Conservation (phyloP, 495 filamentous ascomycete species). For the Parmelia sp. region DNA sequence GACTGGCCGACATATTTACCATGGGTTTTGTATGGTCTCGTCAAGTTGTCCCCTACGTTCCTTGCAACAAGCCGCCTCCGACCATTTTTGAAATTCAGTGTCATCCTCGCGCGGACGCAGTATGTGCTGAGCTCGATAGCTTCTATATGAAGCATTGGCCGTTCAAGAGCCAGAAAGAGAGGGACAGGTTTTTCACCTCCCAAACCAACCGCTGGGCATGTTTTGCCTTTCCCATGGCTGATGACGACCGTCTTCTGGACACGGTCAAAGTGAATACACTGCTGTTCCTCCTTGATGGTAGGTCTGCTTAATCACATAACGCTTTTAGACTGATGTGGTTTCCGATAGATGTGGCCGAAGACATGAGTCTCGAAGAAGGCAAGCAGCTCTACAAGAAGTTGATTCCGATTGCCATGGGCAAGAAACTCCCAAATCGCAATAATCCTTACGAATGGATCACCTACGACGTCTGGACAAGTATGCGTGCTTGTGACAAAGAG, state of each 20-base stretch:
- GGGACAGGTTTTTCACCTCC: constrained; percentile 30
- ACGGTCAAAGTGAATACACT: constrained; percentile 31
- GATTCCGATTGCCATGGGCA: constrained; percentile 32
- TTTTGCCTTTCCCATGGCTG: constrained; percentile 32
- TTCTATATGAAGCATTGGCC: constrained; percentile 39
- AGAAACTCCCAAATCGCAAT: constrained; percentile 30
- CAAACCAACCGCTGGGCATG: constrained; percentile 34
- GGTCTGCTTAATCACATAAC: background rate
- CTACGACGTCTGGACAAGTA: constrained; percentile 36
- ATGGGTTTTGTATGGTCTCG: constrained; percentile 1
- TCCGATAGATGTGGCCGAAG: constrained; percentile 33
- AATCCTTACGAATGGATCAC: constrained; percentile 35
- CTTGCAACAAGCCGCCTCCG: constrained; percentile 12
- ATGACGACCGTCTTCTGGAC: constrained; percentile 33
- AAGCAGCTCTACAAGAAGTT: constrained; percentile 32
- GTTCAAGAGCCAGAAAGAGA: constrained; percentile 26
- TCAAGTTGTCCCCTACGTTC: constrained; percentile 5
- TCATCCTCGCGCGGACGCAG: constrained; percentile 11
- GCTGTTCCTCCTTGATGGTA: constrained; percentile 36
- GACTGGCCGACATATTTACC: background rate
- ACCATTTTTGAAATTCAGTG: constrained; percentile 2
- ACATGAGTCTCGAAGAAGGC: constrained; percentile 38
- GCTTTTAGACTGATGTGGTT: background rate
- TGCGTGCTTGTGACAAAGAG: constrained; percentile 30
- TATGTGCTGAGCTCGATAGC: constrained; percentile 27